These are phyloP conservation scores for Lentinula sp. DNA, from an alignment of 768 basidiomycete species.

Conservation along the genomic window DNA sequence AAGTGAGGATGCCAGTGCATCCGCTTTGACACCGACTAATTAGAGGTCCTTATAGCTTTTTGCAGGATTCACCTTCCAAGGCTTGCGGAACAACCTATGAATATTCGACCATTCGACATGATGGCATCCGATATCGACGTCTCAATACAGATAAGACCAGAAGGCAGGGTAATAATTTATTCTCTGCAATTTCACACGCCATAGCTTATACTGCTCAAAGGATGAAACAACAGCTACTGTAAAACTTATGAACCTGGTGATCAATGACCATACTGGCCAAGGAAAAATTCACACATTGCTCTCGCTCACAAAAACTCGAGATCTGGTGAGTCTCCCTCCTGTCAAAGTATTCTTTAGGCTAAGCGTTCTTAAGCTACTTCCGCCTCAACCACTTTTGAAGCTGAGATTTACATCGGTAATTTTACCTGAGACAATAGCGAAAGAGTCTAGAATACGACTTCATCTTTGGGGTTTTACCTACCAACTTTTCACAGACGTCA, in stretches of 20 bases:
- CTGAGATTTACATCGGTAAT: constrained; percentile 62
- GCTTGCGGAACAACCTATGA: constrained; percentile 16
- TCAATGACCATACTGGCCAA: constrained; percentile 40
- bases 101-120: constrained; percentile 47
- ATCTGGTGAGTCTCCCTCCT: constrained; percentile 41
- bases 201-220: constrained; percentile 26
- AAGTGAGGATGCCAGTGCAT: constrained; percentile 20
- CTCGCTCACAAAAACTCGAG: constrained; percentile 47
- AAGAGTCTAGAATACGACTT: constrained; percentile 71
- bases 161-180: constrained; percentile 52
- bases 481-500: constrained; percentile 53
- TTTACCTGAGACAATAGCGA: constrained; percentile 55
- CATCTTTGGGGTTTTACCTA: constrained; percentile 60
- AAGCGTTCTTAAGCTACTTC: constrained; percentile 28
- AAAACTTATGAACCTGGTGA: constrained; percentile 52
- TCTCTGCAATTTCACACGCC: constrained; percentile 1
- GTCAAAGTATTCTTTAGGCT: not conserved
- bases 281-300: constrained; percentile 38
- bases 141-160: constrained; percentile 60
- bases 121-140: constrained; percentile 56
- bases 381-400: constrained; percentile 49
- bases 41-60: constrained; percentile 12
- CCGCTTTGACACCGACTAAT: not conserved
- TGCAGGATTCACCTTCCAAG: constrained; percentile 49
- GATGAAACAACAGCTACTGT: constrained; percentile 67